Base-by-base conservation (phyloP, 75 land plant genomes). In the Picea glauca region DNA sequence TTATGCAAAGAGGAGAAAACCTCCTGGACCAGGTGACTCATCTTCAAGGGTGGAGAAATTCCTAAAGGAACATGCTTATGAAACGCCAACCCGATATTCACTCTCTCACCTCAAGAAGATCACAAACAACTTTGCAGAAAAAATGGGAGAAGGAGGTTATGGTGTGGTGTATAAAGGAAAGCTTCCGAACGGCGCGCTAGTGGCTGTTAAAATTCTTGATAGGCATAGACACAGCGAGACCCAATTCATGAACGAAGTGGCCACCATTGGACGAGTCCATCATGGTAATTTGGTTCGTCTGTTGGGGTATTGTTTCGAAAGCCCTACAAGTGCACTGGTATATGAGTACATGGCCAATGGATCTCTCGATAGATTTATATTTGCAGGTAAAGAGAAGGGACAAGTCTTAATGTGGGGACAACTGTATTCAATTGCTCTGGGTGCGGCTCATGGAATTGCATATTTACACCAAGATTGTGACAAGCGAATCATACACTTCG, bases 131-230 rank as follows among this genome's bases (percentile, higher is more conserved):
- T 79, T 79, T 58, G 23, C 26, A 12, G 26, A 58, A 21, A 79
- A 58, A 13, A 6, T 79, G n/a, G 80, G 63, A 17, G 30, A 79
- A 73, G 76, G 80, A 31, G 80, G 80, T 4, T 79, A 30, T 18
- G 76, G 80, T n/a, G 32, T 31, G 20, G 76, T 79, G 5, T 79
- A 79, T 20, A 70, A 79, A 68, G 80, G 80, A 18, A 79, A 32
- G 13, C 35, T 79, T 26, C 56, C 76, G 3, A 79, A 30, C 2
- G 80, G 76, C 1, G 18, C 8, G 1, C 40, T 57, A 9, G 58
- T 68, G 9, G 80, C 75, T 3, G 59, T 79, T 2, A 79, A 68
- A 18, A 58, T 70, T 31, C 54, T 77, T 40, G 31, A 77, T n/a
- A 46, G 63, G 50, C 6, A 33, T 20, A 30, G 68, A 26, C n/a